A percentile compares a stretch with the other conserved stretches of the same genome.
Evolutionary conservation across 345 rosid genomes (phyloP).

Genomic region (Heritiera littoralis): DNA sequence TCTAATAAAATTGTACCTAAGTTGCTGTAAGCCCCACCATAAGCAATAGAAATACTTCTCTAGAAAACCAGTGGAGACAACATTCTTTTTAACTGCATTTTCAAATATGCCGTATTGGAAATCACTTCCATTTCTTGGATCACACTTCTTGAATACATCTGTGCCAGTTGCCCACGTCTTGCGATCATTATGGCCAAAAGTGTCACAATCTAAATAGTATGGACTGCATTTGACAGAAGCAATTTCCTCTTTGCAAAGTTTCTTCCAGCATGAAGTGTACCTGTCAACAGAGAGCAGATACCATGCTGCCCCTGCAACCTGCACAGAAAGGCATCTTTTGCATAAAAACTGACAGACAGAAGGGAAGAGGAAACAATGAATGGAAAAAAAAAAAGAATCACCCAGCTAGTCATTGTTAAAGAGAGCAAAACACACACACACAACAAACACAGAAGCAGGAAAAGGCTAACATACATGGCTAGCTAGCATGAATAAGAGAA

Average conservation of each 20-base stretch:
- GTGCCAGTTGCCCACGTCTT: slow-evolving; percentile 59
- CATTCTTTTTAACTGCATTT: slow-evolving; percentile 54
- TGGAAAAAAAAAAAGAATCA: neutral
- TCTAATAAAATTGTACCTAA: slow-evolving; percentile 48
- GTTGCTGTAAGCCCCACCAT: slow-evolving; percentile 91
- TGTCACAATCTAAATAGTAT: slow-evolving; percentile 59
- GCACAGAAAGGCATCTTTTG: slow-evolving; percentile 20
- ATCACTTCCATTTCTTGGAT: slow-evolving; percentile 35
- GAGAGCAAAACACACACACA: neutral
- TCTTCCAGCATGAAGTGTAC: slow-evolving; percentile 82
- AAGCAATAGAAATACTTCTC: slow-evolving; percentile 81
- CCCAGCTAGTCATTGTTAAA: neutral
- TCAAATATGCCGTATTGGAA: slow-evolving; percentile 68
- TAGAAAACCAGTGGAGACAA: slow-evolving; percentile 49
- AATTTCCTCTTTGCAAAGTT: slow-evolving; percentile 48
- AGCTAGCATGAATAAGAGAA: slow-evolving; percentile 77
- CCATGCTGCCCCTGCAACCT: slow-evolving; percentile 91
- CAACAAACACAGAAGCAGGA: neutral
- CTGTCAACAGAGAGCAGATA: slow-evolving; percentile 77
- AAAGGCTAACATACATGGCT: slow-evolving; percentile 62
- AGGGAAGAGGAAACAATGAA: neutral
- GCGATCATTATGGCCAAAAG: slow-evolving; percentile 33
- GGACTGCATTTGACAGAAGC: slow-evolving; percentile 40
- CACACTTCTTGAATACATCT: slow-evolving; percentile 53
- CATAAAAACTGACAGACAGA: slow-evolving; percentile 1